Evolutionary conservation across 306 rosid genomes (phyloP).

Genomic region (Dalbergia cultrata): DNA sequence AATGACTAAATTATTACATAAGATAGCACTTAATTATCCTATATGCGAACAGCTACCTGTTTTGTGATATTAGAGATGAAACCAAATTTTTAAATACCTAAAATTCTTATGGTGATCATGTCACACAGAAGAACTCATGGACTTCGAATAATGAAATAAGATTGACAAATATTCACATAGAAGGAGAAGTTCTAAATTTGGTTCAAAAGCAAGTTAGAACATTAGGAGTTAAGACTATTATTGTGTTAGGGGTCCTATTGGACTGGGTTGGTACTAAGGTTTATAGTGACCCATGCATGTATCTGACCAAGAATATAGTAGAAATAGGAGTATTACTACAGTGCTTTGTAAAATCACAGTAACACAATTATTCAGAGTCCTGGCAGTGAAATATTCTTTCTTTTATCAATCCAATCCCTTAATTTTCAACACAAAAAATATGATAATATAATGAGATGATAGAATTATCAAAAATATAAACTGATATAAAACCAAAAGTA

Average conservation of each 20-base stretch:
- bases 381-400: conserved; percentile 18
- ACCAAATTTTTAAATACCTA: conserved; percentile 29
- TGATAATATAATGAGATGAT: conserved; percentile 20
- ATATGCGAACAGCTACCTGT: conserved; percentile 1
- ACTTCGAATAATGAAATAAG: not conserved
- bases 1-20: not conserved
- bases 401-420: conserved; percentile 32
- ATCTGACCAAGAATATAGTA: conserved; percentile 14
- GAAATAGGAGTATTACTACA: conserved; percentile 33
- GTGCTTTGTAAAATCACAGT: not conserved
- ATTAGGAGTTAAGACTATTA: not conserved
- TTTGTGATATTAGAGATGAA: conserved; percentile 31
- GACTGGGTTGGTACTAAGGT: not conserved
- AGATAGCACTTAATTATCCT: not conserved
- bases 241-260: conserved; percentile 12
- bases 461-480: conserved; percentile 34
- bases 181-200: conserved; percentile 1
- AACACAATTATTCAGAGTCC: conserved; percentile 7
- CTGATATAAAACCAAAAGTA: conserved; percentile 16
- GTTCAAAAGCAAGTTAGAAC: conserved; percentile 6
- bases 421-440: conserved; percentile 39
- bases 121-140: not conserved
- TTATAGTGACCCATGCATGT: not conserved
- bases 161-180: not conserved
- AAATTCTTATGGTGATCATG: not conserved